A percentile compares a stretch with the other conserved stretches of the same genome.
These are phyloP conservation scores for Pseudotsuga menziesii DNA, from an alignment of 75 land plant species.

Conservation along the genomic window DNA sequence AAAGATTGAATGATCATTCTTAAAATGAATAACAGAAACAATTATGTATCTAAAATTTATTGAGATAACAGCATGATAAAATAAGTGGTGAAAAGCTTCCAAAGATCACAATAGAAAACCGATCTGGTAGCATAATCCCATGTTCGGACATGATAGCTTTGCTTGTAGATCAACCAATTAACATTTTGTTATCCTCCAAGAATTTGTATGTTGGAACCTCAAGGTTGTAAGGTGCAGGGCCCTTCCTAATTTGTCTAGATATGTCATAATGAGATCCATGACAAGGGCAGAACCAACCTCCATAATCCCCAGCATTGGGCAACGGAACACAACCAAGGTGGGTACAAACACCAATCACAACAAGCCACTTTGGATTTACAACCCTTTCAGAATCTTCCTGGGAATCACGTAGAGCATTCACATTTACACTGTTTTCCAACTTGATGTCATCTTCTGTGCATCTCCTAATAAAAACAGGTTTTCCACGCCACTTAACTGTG, in stretches of 20 bases:
- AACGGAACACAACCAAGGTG: slow-evolving; percentile 73
- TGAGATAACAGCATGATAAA: too few species aligned
- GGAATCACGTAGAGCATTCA: slow-evolving; percentile 58
- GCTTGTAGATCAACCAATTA: slow-evolving; percentile 39
- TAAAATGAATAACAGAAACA: too few species aligned
- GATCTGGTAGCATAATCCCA: too few species aligned
- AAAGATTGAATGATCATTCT: too few species aligned
- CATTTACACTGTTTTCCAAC: slow-evolving; percentile 61
- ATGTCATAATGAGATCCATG: slow-evolving; percentile 86
- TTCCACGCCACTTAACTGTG: slow-evolving; percentile 73
- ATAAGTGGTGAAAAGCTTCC: too few species aligned
- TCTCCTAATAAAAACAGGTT: slow-evolving; percentile 75
- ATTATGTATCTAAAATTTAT: too few species aligned
- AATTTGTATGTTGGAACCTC: slow-evolving; percentile 80
- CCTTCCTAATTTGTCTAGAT: slow-evolving; percentile 60
- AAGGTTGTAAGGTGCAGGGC: slow-evolving; percentile 77
- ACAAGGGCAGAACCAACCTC: slow-evolving; percentile 92
- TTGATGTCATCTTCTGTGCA: slow-evolving; percentile 68
- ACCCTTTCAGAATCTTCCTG: slow-evolving; percentile 62
- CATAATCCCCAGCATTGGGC: slow-evolving; percentile 86
- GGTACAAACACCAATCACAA: slow-evolving; percentile 82
- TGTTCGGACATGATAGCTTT: too few species aligned
- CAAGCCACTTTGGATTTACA: slow-evolving; percentile 62
- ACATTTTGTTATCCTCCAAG: slow-evolving; percentile 59
- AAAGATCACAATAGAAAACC: too few species aligned